Percentiles rank a stretch among this genome's conserved stretches.
Evolutionary conservation across 495 filamentous ascomycete species (phyloP).

Genomic region (Penicillium dipodomyicola): DNA sequence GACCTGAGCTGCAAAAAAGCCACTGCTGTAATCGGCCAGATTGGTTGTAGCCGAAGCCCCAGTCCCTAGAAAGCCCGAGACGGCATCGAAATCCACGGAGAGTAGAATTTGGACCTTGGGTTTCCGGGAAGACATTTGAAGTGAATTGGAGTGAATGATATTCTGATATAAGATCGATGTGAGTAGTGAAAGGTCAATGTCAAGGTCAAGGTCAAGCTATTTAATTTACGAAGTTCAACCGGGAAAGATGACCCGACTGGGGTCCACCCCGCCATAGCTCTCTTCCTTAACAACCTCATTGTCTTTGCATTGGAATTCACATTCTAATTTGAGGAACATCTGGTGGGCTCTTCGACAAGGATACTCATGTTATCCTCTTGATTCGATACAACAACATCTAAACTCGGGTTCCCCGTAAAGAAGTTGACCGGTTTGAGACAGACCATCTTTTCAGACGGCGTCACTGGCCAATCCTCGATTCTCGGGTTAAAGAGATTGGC

Average conservation of each 20-base stretch:
- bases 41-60: slow-evolving; percentile 40
- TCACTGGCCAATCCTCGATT: too few species aligned
- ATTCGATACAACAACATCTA: too few species aligned
- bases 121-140: neutral
- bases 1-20: slow-evolving; percentile 58
- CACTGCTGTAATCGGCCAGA: slow-evolving; percentile 57
- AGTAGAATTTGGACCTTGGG: slow-evolving; percentile 9
- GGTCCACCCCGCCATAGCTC: neutral
- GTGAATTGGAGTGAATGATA: neutral
- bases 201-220: neutral
- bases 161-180: neutral
- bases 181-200: neutral
- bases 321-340: too few species aligned
- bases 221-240: neutral
- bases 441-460: too few species aligned
- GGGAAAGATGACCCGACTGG: slow-evolving; percentile 3
- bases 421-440: too few species aligned
- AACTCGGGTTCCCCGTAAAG: too few species aligned
- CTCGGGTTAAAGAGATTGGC: too few species aligned
- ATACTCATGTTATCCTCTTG: too few species aligned
- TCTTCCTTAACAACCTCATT: too few species aligned
- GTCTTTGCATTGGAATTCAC: too few species aligned
- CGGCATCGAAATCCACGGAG: slow-evolving; percentile 11
- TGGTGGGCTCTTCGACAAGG: too few species aligned
- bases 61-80: slow-evolving; percentile 4